Evolutionary conservation across 2,329 filamentous ascomycete genomes (phyloP).

Genomic region (Aspergillus hiratsukae): DNA sequence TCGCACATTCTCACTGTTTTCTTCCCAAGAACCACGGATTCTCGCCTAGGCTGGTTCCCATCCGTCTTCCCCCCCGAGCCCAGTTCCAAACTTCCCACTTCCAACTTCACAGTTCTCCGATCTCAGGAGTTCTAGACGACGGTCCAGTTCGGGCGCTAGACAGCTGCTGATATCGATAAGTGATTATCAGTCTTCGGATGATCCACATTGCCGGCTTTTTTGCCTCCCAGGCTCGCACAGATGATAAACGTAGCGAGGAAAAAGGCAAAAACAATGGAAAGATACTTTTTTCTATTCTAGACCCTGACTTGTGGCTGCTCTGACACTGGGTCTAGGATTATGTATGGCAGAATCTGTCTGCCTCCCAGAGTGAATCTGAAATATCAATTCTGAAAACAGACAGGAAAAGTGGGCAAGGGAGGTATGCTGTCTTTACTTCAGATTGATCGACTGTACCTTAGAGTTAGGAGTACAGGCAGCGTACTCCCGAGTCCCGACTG

Average conservation of each 20-base stretch:
- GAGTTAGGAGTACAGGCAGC: slow-evolving; percentile 1
- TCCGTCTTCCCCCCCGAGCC: background rate
- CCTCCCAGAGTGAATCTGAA: background rate
- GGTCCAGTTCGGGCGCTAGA: slow-evolving; percentile 18
- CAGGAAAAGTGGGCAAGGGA: background rate
- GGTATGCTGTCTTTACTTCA: background rate
- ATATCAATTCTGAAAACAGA: background rate
- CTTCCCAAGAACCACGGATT: background rate
- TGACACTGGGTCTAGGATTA: background rate
- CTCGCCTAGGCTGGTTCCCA: background rate
- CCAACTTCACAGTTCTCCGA: slow-evolving; percentile 3
- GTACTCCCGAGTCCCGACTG: slow-evolving; percentile 1
- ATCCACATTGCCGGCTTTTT: background rate
- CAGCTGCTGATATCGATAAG: too few species aligned
- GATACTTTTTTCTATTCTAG: background rate
- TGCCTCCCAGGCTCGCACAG: background rate
- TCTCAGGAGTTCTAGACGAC: background rate
- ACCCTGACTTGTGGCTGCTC: background rate
- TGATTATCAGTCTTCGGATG: too few species aligned
- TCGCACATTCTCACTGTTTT: background rate
- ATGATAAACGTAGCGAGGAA: slow-evolving; percentile 1
- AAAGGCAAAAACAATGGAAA: slow-evolving; percentile 1
- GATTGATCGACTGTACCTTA: background rate
- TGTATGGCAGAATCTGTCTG: background rate
- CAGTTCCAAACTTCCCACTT: background rate